phyloP scores from a whole-genome alignment of 2,329 filamentous ascomycete species.

The Iodosphaeria phyllophila region DNA sequence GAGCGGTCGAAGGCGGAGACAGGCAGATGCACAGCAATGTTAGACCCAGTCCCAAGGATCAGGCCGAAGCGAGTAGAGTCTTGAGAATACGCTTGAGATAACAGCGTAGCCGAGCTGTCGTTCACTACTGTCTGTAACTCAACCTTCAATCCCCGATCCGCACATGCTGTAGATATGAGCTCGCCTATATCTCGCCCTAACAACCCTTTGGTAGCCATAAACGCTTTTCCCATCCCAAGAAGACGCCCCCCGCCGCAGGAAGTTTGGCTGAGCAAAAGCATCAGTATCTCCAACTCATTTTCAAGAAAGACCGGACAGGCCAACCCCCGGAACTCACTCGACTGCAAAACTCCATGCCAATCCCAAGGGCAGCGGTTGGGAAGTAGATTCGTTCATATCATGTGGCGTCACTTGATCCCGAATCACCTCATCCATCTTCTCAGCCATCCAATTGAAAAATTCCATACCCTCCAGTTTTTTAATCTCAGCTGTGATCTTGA shows the following conservation, averaged over 20 bases:
- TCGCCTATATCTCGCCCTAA: slow-evolving; percentile 40
- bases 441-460: slow-evolving; percentile 54
- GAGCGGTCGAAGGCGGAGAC: slow-evolving; percentile 30
- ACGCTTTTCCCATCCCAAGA: slow-evolving; percentile 47
- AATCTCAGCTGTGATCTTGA: slow-evolving; percentile 34
- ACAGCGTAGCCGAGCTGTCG: slow-evolving; percentile 46
- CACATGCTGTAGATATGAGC: slow-evolving; percentile 36
- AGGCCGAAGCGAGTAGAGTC: slow-evolving; percentile 41
- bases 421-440: slow-evolving; percentile 37
- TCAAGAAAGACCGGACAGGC: no score
- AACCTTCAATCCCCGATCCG: slow-evolving; percentile 29
- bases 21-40: slow-evolving; percentile 45
- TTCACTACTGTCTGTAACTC: slow-evolving; percentile 44
- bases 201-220: slow-evolving; percentile 37
- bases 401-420: no score
- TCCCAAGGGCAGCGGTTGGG: slow-evolving; percentile 34
- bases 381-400: no score
- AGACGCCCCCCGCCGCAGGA: slow-evolving; percentile 40
- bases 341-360: slow-evolving; percentile 54
- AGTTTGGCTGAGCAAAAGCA: slow-evolving; percentile 43
- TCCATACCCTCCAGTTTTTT: slow-evolving; percentile 36
- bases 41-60: slow-evolving; percentile 49
- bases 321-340: slow-evolving; percentile 28
- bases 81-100: slow-evolving; percentile 43
- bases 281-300: no score